Evolutionary conservation across 768 basidiomycete genomes (phyloP).

Genomic region (Amanita rimosa): DNA sequence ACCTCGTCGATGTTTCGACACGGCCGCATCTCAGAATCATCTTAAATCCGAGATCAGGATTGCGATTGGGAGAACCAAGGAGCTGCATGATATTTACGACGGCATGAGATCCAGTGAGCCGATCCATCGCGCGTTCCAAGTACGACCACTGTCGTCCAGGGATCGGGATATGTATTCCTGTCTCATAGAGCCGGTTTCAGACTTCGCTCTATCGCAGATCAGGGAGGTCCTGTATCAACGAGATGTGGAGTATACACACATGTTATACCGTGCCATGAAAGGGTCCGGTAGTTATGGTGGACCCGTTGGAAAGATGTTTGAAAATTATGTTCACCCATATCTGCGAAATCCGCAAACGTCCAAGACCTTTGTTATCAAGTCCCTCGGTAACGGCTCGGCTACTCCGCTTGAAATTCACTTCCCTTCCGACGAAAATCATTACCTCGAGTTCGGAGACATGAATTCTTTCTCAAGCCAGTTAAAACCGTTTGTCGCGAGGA

Average conservation of each 20-base stretch:
- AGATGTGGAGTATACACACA: neutral
- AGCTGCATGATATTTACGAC: neutral
- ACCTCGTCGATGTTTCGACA: conserved; percentile 5
- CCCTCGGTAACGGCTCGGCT: neutral
- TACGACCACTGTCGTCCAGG: neutral
- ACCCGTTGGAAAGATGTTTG: neutral
- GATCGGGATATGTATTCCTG: neutral
- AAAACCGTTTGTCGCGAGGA: neutral
- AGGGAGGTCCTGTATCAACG: neutral
- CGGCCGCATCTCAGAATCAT: neutral
- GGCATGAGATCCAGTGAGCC: neutral
- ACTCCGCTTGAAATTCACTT: neutral
- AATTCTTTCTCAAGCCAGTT: neutral
- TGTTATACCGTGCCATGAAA: neutral
- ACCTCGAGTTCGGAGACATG: neutral
- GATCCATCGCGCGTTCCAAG: conserved; percentile 1
- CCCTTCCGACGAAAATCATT: neutral
- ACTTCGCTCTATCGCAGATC: neutral
- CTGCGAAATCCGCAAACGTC: too few species aligned
- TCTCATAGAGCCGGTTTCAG: neutral
- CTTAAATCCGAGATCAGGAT: neutral
- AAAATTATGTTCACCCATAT: neutral
- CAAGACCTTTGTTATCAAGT: neutral
- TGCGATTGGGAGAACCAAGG: neutral
- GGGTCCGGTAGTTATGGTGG: neutral